Evolutionary conservation across 2,329 filamentous ascomycete species (phyloP).

Genomic region (Polychaeton citri): DNA sequence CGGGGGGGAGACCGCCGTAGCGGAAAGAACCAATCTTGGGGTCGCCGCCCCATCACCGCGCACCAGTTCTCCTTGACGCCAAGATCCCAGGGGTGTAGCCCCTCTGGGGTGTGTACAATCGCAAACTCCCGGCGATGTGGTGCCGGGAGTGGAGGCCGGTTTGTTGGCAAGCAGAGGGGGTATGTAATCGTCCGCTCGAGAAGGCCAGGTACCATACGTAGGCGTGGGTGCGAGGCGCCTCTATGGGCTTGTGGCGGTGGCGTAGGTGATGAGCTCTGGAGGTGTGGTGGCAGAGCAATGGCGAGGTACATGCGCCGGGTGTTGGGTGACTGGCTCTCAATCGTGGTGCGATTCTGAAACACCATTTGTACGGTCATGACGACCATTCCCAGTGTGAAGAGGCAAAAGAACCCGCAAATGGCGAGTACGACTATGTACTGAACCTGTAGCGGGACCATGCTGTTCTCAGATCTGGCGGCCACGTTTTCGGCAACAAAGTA

Average conservation of each 20-base stretch:
- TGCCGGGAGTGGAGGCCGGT: constrained; percentile 20
- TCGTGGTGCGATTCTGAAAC: constrained; percentile 64
- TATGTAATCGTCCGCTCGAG: constrained; percentile 41
- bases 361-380: constrained; percentile 57
- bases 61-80: constrained; percentile 25
- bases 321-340: constrained; percentile 58
- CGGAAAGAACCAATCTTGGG: background rate
- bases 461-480: background rate
- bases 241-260: constrained; percentile 15
- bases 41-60: background rate
- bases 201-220: background rate
- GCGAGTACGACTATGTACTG: constrained; percentile 55
- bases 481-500: constrained; percentile 44
- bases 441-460: constrained; percentile 33
- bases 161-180: constrained; percentile 30
- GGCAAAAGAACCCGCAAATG: constrained; percentile 56
- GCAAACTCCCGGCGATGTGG: constrained; percentile 51
- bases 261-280: constrained; percentile 5
- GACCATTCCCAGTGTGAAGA: constrained; percentile 74
- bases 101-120: constrained; percentile 57
- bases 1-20: background rate
- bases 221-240: constrained; percentile 21
- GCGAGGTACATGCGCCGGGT: constrained; percentile 59
- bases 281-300: constrained; percentile 47
- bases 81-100: constrained; percentile 78